phyloP scores from a whole-genome alignment of 2,329 filamentous ascomycete genomes.

The Fusarium falciforme region DNA sequence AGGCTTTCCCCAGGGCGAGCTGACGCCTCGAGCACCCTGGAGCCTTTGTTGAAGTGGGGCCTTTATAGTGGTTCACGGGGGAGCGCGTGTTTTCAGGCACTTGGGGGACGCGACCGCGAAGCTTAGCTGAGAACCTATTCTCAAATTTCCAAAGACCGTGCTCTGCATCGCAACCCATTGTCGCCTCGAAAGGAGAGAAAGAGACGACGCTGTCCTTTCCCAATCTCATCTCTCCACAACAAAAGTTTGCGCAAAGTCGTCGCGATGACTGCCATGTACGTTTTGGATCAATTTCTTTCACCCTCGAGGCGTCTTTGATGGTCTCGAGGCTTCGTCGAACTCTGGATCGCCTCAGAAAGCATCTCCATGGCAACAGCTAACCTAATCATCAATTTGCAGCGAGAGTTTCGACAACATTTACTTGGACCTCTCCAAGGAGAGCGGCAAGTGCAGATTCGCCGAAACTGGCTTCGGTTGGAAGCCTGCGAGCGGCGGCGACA shows the following conservation, averaged over 20 bases:
- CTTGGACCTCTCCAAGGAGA: conserved; percentile 92
- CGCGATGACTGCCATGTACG: conserved; percentile 55
- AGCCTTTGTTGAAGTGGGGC: conserved; percentile 12
- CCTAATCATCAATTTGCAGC: conserved; percentile 49
- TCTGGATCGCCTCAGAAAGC: background rate
- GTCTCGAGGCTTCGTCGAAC: background rate
- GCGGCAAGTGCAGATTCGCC: conserved; percentile 93
- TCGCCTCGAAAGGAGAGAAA: conserved; percentile 5
- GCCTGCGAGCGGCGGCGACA: conserved; percentile 85
- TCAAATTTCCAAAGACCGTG: conserved; percentile 37
- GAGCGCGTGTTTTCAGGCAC: conserved; percentile 31
- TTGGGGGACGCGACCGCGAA: conserved; percentile 19
- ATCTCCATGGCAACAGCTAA: conserved; percentile 32
- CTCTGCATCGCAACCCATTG: conserved; percentile 23
- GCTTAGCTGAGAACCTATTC: conserved; percentile 19
- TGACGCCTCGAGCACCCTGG: background rate
- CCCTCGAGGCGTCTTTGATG: background rate
- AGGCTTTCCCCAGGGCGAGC: background rate
- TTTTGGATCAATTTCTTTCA: conserved; percentile 5
- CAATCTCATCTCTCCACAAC: background rate
- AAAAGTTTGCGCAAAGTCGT: conserved; percentile 16
- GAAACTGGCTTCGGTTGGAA: conserved; percentile 98
- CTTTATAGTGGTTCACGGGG: conserved; percentile 36
- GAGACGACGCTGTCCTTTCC: conserved; percentile 4
- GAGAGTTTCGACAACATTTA: conserved; percentile 99